Evolutionary conservation across 73 alveolate genomes (phyloP).

Genomic region (Loxodes magnus): DNA sequence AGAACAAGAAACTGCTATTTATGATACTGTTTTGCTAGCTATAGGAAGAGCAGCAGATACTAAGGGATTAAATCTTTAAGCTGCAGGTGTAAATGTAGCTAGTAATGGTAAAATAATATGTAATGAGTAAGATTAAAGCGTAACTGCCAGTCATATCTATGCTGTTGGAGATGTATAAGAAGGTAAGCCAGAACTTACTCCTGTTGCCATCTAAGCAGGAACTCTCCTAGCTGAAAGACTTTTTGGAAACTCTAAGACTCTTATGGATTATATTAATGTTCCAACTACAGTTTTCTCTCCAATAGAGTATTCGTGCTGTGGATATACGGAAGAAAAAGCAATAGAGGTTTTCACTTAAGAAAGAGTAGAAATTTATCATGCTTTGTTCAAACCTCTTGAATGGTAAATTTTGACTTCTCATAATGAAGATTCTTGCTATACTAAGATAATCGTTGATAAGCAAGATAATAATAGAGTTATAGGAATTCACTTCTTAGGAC

Average conservation of each 20-base stretch:
- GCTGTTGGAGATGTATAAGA: constrained; percentile 95
- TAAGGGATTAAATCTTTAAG: constrained; percentile 52
- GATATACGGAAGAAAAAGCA: constrained; percentile 83
- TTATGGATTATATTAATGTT: constrained; percentile 86
- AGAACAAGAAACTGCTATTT: constrained; percentile 52
- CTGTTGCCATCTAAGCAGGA: constrained; percentile 98
- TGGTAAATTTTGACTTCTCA: constrained; percentile 78
- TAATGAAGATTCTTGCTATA: constrained; percentile 60
- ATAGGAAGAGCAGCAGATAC: constrained; percentile 88
- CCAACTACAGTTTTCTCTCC: constrained; percentile 98
- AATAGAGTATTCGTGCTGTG: constrained; percentile 93
- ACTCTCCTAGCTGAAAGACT: constrained; percentile 82
- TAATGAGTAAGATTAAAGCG: constrained; percentile 68
- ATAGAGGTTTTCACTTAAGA: constrained; percentile 61
- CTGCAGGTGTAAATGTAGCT: constrained; percentile 70
- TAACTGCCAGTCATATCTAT: constrained; percentile 79
- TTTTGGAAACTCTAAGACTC: constrained; percentile 57
- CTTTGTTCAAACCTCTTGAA: constrained; percentile 84
- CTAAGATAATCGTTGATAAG: constrained; percentile 67
- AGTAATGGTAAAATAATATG: constrained; percentile 64
- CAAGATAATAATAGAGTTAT: constrained; percentile 71
- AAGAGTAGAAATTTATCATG: constrained; percentile 66
- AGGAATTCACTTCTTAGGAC: constrained; percentile 94
- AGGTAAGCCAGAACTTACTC: constrained; percentile 95
- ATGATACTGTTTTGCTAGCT: constrained; percentile 87